These are phyloP conservation scores for Arthrinium puccinioides DNA, from an alignment of 2,329 filamentous ascomycete species.

Conservation along the genomic window DNA sequence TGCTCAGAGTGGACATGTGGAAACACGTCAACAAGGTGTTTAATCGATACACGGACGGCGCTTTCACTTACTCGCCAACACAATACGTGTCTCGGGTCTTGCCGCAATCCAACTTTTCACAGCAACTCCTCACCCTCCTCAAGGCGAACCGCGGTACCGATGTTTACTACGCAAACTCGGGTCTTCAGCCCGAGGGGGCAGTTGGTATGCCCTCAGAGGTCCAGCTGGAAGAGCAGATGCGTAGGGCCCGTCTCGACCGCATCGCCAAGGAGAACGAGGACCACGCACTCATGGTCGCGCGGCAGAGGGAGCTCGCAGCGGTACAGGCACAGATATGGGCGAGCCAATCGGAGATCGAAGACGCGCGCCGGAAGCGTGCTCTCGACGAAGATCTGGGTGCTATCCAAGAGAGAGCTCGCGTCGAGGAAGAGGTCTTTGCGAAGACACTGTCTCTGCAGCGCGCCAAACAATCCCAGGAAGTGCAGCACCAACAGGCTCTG, in stretches of 20 bases:
- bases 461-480: constrained; percentile 24
- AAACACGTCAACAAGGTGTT: constrained; percentile 54
- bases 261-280: constrained; percentile 40
- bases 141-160: constrained; percentile 44
- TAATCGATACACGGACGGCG: constrained; percentile 45
- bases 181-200: constrained; percentile 46
- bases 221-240: constrained; percentile 40
- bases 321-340: constrained; percentile 44
- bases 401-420: constrained; percentile 35
- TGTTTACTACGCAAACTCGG: constrained; percentile 46
- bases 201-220: constrained; percentile 45
- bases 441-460: constrained; percentile 27
- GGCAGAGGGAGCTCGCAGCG: constrained; percentile 42
- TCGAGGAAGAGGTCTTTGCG: constrained; percentile 37
- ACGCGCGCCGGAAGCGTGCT: constrained; percentile 37
- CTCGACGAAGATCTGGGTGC: constrained; percentile 37
- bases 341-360: constrained; percentile 43
- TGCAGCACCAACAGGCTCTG: constrained; percentile 40
- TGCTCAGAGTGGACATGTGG: constrained; percentile 59
- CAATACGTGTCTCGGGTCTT: constrained; percentile 51
- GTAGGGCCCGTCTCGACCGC: constrained; percentile 38
- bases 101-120: constrained; percentile 27
- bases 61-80: constrained; percentile 55
- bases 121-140: constrained; percentile 39
- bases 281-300: constrained; percentile 37